Evolutionary conservation across 352 stramenopile genomes (phyloP).

Genomic region (Globisporangium acanthophoron): DNA sequence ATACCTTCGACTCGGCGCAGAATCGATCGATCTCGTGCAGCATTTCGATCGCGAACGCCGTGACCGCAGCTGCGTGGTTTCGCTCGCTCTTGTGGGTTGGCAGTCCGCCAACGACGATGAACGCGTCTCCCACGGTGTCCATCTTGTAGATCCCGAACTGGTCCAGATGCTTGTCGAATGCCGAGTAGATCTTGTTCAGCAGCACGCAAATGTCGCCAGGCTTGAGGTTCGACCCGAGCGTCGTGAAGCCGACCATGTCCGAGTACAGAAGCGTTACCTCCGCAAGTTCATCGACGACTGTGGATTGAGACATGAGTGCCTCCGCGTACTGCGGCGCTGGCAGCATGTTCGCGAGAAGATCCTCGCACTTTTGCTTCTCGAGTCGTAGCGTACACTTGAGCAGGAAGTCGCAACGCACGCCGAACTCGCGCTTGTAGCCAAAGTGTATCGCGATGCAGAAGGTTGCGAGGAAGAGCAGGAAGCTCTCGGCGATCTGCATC

Average conservation of each 20-base stretch:
- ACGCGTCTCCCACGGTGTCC: conserved; percentile 82
- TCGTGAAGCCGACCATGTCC: conserved; percentile 84
- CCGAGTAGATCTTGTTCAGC: conserved; percentile 78
- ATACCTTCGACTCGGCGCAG: conserved; percentile 49
- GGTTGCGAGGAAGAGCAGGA: conserved; percentile 28
- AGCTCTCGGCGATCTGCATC: conserved; percentile 35
- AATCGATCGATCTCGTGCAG: conserved; percentile 81
- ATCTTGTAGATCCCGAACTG: conserved; percentile 83
- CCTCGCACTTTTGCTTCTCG: conserved; percentile 75
- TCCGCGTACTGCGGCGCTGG: conserved; percentile 70
- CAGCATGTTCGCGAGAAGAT: conserved; percentile 85
- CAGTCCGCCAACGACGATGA: conserved; percentile 76
- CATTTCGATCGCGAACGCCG: conserved; percentile 81
- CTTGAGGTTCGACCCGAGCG: conserved; percentile 49
- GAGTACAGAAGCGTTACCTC: conserved; percentile 85
- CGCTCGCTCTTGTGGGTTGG: conserved; percentile 66
- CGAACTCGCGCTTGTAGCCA: conserved; percentile 59
- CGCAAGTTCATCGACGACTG: conserved; percentile 74
- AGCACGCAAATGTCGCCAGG: conserved; percentile 66
- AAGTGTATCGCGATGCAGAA: conserved; percentile 35
- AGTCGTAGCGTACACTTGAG: conserved; percentile 75
- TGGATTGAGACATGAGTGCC: conserved; percentile 60
- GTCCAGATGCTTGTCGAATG: conserved; percentile 81
- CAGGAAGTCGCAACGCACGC: conserved; percentile 65
- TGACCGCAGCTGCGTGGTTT: conserved; percentile 66